Percentiles rank a stretch among this genome's conserved stretches.
These are phyloP conservation scores for Citrus reticulata DNA, from an alignment of 345 rosid genomes.

Conservation along the genomic window DNA sequence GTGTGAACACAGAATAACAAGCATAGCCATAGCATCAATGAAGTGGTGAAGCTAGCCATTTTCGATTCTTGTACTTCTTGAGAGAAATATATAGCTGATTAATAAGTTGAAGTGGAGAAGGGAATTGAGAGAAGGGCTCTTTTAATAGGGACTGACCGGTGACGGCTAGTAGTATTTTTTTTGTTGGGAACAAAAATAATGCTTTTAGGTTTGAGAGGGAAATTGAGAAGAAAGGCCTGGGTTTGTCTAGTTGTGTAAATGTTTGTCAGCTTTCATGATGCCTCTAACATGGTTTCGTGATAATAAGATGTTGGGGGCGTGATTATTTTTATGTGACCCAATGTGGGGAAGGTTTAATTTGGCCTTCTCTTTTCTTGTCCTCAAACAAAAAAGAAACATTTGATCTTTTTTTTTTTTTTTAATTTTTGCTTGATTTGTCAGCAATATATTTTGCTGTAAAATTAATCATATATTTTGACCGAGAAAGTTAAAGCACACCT, in stretches of 20 bases:
- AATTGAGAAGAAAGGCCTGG: neutral
- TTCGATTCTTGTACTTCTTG: neutral
- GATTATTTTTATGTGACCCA: slow-evolving; percentile 47
- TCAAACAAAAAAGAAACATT: neutral
- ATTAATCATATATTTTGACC: slow-evolving; percentile 27
- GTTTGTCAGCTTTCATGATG: slow-evolving; percentile 55
- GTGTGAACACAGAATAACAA: slow-evolving; percentile 29
- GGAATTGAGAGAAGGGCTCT: neutral
- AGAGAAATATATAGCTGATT: slow-evolving; percentile 6
- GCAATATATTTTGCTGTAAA: slow-evolving; percentile 14
- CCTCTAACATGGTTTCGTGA: slow-evolving; percentile 47
- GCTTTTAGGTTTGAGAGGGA: no score
- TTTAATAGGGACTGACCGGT: slow-evolving; percentile 19
- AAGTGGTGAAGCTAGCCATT: slow-evolving; percentile 34
- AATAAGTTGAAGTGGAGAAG: slow-evolving; percentile 1
- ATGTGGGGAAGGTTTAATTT: slow-evolving; percentile 36
- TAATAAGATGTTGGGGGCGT: slow-evolving; percentile 60
- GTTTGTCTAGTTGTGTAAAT: slow-evolving; percentile 21
- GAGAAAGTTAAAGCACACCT: slow-evolving; percentile 11
- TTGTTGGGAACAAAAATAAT: no score
- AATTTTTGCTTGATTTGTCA: slow-evolving; percentile 14
- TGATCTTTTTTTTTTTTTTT: neutral
- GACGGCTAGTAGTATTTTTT: neutral
- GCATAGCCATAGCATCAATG: slow-evolving; percentile 25
- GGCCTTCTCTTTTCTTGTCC: slow-evolving; percentile 9